Percentiles rank a stretch among this genome's conserved stretches.
Conservation (phyloP, 331 rosid species). For the Saraca asoca region DNA sequence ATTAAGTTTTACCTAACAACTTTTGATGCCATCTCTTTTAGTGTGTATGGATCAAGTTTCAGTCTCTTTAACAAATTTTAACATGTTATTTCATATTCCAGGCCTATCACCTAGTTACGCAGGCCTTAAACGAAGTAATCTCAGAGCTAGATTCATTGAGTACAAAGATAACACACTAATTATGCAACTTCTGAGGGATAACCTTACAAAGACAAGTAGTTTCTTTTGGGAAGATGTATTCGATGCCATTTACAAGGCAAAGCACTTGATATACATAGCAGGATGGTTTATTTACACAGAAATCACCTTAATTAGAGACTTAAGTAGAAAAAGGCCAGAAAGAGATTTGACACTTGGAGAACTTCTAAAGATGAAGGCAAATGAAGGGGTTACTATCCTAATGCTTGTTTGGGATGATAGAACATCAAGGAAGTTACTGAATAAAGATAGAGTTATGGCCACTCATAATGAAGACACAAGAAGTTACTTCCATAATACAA, state of each 20-base stretch:
- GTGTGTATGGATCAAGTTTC: too few relatives aligned
- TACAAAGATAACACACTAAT: too few relatives aligned
- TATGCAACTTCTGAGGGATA: too few relatives aligned
- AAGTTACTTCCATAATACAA: conserved; percentile 53
- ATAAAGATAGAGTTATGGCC: conserved; percentile 91
- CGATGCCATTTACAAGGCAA: conserved; percentile 86
- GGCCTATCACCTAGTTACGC: too few relatives aligned
- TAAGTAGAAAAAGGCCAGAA: conserved; percentile 83
- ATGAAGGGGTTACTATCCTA: conserved; percentile 85
- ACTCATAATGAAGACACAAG: conserved; percentile 91
- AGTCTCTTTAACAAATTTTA: too few relatives aligned
- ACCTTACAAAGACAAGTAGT: too few relatives aligned
- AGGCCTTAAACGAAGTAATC: too few relatives aligned
- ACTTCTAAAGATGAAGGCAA: conserved; percentile 81
- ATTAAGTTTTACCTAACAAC: too few relatives aligned
- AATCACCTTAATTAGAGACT: conserved; percentile 83
- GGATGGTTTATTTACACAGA: conserved; percentile 96
- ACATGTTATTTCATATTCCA: too few relatives aligned
- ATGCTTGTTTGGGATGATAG: conserved; percentile 99
- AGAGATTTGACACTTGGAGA: conserved; percentile 75
- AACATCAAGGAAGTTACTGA: conserved; percentile 73
- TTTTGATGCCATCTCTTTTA: too few relatives aligned
- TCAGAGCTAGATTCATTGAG: too few relatives aligned
- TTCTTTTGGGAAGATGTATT: conserved; percentile 98
- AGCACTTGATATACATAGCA: conserved; percentile 82